A percentile compares a stretch with the other conserved stretches of the same genome.
Evolutionary conservation across 164 flowering plant genomes (phyloP).

Genomic region (Vitis riparia): DNA sequence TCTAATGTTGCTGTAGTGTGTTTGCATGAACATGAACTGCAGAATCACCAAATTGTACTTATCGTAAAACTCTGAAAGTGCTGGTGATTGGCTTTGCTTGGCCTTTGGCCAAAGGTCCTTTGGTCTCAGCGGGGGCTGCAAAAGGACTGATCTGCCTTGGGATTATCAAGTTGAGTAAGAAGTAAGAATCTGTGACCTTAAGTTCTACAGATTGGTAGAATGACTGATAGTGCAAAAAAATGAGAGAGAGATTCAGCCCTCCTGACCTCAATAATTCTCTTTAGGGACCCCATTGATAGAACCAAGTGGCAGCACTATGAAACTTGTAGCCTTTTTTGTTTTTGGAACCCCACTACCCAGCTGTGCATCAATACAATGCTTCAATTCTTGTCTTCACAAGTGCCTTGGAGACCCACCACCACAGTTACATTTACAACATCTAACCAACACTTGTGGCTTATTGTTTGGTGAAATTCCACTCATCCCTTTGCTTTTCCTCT

Average conservation of each 20-base stretch:
- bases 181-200: background rate
- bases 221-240: background rate
- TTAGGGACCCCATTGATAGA: slow-evolving; percentile 1
- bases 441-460: slow-evolving; percentile 2
- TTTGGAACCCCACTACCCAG: background rate
- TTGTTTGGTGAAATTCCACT: background rate
- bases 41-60: too few species aligned
- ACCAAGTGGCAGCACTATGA: background rate
- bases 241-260: background rate
- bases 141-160: background rate
- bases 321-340: background rate
- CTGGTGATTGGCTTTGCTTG: too few species aligned
- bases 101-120: too few species aligned
- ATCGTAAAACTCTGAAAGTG: too few species aligned
- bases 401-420: background rate
- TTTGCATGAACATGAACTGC: too few species aligned
- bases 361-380: background rate
- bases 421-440: background rate
- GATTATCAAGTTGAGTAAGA: too few species aligned
- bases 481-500: background rate
- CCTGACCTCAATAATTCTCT: slow-evolving; percentile 1
- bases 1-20: too few species aligned
- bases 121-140: too few species aligned
- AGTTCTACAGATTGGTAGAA: background rate
- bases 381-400: slow-evolving; percentile 1